Evolutionary conservation across 345 rosid genomes (phyloP).

Genomic region (Gossypium herbaceum): DNA sequence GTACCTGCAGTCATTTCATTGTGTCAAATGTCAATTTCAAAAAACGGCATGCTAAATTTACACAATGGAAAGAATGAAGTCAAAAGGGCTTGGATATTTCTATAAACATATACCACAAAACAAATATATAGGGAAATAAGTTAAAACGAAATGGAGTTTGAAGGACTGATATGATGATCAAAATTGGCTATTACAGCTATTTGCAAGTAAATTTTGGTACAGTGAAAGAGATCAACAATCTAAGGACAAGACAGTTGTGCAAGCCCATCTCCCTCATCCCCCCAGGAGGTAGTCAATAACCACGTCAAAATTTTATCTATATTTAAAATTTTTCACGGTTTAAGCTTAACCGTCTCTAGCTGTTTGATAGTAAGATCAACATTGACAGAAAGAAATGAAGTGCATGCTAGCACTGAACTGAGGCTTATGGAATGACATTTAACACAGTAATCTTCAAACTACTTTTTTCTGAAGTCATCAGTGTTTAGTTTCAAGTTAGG

Average conservation of each 20-base stretch:
- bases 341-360: not conserved
- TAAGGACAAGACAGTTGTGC: not conserved
- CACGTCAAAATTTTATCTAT: no score
- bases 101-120: not conserved
- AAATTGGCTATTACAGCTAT: not conserved
- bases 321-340: not conserved
- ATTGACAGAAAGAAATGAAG: not conserved
- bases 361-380: not conserved
- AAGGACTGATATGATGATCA: not conserved
- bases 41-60: not conserved
- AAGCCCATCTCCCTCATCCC: not conserved
- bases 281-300: not conserved
- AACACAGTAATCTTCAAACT: not conserved
- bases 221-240: not conserved
- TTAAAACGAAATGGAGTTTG: not conserved
- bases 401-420: not conserved
- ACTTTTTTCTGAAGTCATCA: not conserved
- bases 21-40: conserved; percentile 7
- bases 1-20: conserved; percentile 51
- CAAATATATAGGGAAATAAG: not conserved
- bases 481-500: not conserved
- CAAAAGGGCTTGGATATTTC: not conserved
- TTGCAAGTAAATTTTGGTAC: not conserved
- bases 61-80: conserved; percentile 4
- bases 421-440: not conserved